phyloP scores from a whole-genome alignment of 768 basidiomycete genomes.

The Scleroderma citrinum region DNA sequence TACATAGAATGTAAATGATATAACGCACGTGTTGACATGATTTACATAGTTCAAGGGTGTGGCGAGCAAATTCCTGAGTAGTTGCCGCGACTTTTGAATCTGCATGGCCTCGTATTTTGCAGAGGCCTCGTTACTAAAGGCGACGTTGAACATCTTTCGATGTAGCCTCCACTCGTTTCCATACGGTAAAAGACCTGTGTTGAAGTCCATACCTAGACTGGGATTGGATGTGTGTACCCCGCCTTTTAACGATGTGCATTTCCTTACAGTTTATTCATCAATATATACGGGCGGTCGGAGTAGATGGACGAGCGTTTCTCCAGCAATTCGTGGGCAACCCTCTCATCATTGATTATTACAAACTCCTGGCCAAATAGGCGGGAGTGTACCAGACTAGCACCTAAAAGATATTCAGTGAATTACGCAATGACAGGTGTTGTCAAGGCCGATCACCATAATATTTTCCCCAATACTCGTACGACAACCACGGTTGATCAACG shows the following conservation, averaged over 20 bases:
- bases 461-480: constrained; percentile 29
- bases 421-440: background rate
- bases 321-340: constrained; percentile 40
- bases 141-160: constrained; percentile 11
- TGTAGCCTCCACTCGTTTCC: constrained; percentile 15
- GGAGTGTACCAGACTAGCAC: constrained; percentile 44
- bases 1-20: background rate
- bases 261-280: constrained; percentile 13
- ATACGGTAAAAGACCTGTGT: constrained; percentile 9
- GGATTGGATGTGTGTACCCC: background rate
- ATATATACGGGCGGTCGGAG: constrained; percentile 41
- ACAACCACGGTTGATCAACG: constrained; percentile 22
- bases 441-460: constrained; percentile 7
- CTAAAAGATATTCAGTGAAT: constrained; percentile 14
- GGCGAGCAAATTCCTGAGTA: constrained; percentile 1
- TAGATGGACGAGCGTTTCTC: constrained; percentile 43
- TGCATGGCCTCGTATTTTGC: constrained; percentile 1
- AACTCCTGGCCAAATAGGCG: constrained; percentile 40
- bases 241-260: background rate
- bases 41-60: background rate
- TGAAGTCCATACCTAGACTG: constrained; percentile 11
- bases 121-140: constrained; percentile 1
- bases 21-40: constrained; percentile 3
- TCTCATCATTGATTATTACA: constrained; percentile 40
- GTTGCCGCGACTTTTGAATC: background rate